These are phyloP conservation scores for Jatropha curcas DNA, from an alignment of 345 rosid genomes.

Conservation along the genomic window DNA sequence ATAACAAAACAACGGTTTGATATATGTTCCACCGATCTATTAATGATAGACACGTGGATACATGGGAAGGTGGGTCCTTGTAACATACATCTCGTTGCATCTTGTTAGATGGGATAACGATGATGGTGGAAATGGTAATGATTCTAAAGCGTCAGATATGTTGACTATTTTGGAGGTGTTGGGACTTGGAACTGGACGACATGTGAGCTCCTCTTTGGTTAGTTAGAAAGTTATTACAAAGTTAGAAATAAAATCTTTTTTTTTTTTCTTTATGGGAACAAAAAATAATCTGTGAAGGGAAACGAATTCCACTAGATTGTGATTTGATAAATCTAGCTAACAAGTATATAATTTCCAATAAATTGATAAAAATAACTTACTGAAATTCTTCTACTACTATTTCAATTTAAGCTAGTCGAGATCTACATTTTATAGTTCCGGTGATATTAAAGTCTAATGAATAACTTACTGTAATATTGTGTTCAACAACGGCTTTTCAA, in stretches of 20 bases:
- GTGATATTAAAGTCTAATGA: too few species aligned
- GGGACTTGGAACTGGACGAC: background rate
- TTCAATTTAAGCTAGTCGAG: too few species aligned
- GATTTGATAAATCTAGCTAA: slow-evolving; percentile 1
- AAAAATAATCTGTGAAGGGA: background rate
- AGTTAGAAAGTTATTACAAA: background rate
- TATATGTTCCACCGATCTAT: slow-evolving; percentile 30
- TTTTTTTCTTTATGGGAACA: background rate
- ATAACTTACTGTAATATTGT: too few species aligned
- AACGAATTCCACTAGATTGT: background rate
- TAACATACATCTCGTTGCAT: too few species aligned
- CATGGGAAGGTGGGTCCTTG: background rate
- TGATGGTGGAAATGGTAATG: slow-evolving; percentile 2
- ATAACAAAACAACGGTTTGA: background rate
- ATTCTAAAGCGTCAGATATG: slow-evolving; percentile 19
- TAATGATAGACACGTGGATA: slow-evolving; percentile 37
- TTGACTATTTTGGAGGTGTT: background rate
- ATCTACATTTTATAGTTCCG: too few species aligned
- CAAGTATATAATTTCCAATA: background rate
- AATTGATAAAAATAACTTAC: too few species aligned
- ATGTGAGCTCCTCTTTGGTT: slow-evolving; percentile 18
- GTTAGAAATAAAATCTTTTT: background rate
- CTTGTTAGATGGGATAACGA: background rate
- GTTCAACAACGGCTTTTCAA: too few species aligned
- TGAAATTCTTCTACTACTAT: too few species aligned